Evolutionary conservation across 2,329 filamentous ascomycete species (phyloP).

Genomic region (Nannizziopsis arthrosporioides): DNA sequence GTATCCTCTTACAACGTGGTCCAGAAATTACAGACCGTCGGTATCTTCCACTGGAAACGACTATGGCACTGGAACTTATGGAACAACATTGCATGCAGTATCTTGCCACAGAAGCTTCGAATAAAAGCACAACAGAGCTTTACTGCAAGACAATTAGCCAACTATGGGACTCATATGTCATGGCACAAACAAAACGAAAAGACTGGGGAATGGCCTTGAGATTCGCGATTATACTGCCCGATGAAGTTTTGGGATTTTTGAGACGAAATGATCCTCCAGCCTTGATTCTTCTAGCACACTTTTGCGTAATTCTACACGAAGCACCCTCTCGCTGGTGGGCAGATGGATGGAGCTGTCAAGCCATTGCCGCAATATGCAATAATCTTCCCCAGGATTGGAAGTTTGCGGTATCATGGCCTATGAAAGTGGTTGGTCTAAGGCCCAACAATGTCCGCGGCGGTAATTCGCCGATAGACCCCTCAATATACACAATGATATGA

Average conservation of each 20-base stretch:
- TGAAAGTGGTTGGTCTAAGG: slow-evolving; percentile 8
- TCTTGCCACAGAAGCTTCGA: neutral
- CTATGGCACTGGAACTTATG: slow-evolving; percentile 11
- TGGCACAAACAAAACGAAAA: slow-evolving; percentile 13
- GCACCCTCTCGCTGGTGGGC: slow-evolving; percentile 16
- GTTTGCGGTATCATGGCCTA: slow-evolving; percentile 13
- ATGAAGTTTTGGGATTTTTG: slow-evolving; percentile 21
- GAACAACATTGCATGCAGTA: slow-evolving; percentile 11
- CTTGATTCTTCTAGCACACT: slow-evolving; percentile 30
- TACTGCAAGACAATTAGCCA: slow-evolving; percentile 12
- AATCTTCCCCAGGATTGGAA: slow-evolving; percentile 10
- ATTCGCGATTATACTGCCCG: slow-evolving; percentile 13
- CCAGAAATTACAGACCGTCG: slow-evolving; percentile 12
- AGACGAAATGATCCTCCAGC: slow-evolving; percentile 24
- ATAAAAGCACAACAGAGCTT: neutral
- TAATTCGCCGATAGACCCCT: neutral
- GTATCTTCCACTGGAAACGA: slow-evolving; percentile 11
- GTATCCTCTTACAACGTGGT: slow-evolving; percentile 14
- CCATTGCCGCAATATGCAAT: slow-evolving; percentile 12
- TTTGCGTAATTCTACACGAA: slow-evolving; percentile 24
- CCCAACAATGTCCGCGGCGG: neutral
- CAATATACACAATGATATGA: no score
- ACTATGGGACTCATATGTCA: slow-evolving; percentile 15
- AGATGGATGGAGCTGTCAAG: slow-evolving; percentile 14
- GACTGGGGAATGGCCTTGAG: slow-evolving; percentile 14